Evolutionary conservation across 306 rosid genomes (phyloP).

Genomic region (Casuarina equisetifolia): DNA sequence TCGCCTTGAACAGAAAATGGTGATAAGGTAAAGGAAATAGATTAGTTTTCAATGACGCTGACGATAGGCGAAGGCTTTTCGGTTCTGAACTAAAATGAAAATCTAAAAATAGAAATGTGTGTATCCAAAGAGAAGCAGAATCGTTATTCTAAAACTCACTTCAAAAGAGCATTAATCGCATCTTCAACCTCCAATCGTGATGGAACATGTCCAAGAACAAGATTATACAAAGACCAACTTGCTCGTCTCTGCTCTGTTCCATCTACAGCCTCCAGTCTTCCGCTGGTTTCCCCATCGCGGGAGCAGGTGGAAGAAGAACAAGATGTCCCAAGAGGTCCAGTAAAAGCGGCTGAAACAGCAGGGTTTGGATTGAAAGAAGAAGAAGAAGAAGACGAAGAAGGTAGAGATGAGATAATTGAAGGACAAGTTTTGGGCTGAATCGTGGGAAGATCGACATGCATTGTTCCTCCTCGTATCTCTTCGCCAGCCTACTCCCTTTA

Average conservation of each 20-base stretch:
- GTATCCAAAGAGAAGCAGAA: neutral
- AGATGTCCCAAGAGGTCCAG: neutral
- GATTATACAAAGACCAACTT: slow-evolving; percentile 18
- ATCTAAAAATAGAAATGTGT: neutral
- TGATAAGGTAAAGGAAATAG: neutral
- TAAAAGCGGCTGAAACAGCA: too few relatives aligned
- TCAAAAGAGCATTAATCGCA: slow-evolving; percentile 47
- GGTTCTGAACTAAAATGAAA: neutral
- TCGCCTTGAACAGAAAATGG: neutral
- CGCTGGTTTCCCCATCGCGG: slow-evolving; percentile 25
- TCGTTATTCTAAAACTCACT: slow-evolving; percentile 34
- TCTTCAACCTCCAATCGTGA: slow-evolving; percentile 54
- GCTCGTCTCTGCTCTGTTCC: slow-evolving; percentile 25
- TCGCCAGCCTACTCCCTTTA: too few relatives aligned
- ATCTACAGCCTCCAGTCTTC: slow-evolving; percentile 1
- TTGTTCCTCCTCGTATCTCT: too few relatives aligned
- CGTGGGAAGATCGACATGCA: too few relatives aligned
- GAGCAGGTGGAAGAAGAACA: slow-evolving; percentile 26
- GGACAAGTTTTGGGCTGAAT: too few relatives aligned
- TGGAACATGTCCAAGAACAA: slow-evolving; percentile 49
- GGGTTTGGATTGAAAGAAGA: too few relatives aligned
- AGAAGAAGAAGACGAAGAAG: too few relatives aligned
- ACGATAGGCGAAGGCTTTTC: neutral
- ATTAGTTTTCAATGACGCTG: neutral
- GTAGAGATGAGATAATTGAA: too few relatives aligned